Evolutionary conservation across 1,139 yeast genomes (phyloP), one percentile per base, ranked within the genome.

Genomic region (Taphrina communis): DNA sequence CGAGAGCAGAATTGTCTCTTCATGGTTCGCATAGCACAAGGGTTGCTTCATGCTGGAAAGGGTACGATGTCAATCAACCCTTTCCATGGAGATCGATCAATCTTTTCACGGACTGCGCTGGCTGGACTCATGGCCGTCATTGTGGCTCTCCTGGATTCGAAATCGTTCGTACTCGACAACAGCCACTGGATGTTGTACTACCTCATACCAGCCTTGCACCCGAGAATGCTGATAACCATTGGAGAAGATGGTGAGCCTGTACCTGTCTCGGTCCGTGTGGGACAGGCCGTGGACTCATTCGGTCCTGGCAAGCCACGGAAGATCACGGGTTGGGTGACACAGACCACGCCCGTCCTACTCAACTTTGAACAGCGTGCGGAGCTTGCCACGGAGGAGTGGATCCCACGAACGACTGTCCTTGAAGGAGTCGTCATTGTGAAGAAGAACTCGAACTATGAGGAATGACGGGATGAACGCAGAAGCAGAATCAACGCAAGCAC

Each of bases 291-390:
- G 59, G 99, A 95, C 78, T 91, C 93, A 58, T 98, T 95, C 72
- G 99, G 99, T 48, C 99, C 98, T 0, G 99, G 99, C 81, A 91
- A 91, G 75, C 99, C 99, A 55, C 94, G 94, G 82, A 93, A 97
- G 36, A 95, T 95, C 65, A 95, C 99, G 5, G 99, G 99, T 55
- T 95, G 99, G 99, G 98, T 94, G 35, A 95, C 99, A 0, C 99
- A 95, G 77, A 90, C 96, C 6, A 94, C 99, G 0, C 99, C 99
- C 0, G 99, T 94, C 35, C 82, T 95, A 75, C 83, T 95, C 72
- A 93, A 95, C 67, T 88, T 88, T 75, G 98, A 98, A 62, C 99
- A 95, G 79, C 85, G 98, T 73, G 99, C 99, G 0, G 99, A 95
- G 79, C 83, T 95, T 74, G 99, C 95, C 78, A 93, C 90, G 75